These are phyloP conservation scores for Fusarium armeniacum DNA, from an alignment of 2,329 filamentous ascomycete species.

Conservation along the genomic window DNA sequence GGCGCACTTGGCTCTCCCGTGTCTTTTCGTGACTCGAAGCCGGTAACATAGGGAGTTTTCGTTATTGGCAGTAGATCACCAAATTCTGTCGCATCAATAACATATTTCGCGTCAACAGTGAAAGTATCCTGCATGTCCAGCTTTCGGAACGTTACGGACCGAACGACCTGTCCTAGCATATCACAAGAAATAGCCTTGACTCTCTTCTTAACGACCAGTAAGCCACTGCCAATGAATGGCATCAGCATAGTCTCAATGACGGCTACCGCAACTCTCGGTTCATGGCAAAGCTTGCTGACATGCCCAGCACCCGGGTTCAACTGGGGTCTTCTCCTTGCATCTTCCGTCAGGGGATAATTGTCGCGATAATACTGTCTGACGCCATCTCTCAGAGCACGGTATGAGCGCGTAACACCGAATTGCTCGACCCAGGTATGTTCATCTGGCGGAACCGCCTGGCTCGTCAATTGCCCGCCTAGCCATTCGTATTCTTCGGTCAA, in stretches of 20 bases:
- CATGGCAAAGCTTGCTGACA: slow-evolving; percentile 51
- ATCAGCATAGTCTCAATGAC: slow-evolving; percentile 49
- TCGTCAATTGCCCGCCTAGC: slow-evolving; percentile 50
- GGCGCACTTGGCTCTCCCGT: slow-evolving; percentile 49
- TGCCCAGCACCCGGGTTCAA: slow-evolving; percentile 49
- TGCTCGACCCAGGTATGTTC: slow-evolving; percentile 52
- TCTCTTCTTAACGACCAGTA: slow-evolving; percentile 42
- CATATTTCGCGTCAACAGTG: slow-evolving; percentile 30
- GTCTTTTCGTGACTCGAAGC: slow-evolving; percentile 46
- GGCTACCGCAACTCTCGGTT: slow-evolving; percentile 49
- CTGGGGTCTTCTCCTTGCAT: slow-evolving; percentile 44
- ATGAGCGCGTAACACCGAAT: slow-evolving; percentile 49
- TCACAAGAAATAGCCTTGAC: slow-evolving; percentile 42
- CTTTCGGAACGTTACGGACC: slow-evolving; percentile 17
- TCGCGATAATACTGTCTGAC: slow-evolving; percentile 49
- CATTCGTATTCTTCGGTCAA: slow-evolving; percentile 51
- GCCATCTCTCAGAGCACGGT: slow-evolving; percentile 44
- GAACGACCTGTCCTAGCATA: slow-evolving; percentile 29
- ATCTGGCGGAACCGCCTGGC: slow-evolving; percentile 50
- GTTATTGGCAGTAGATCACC: slow-evolving; percentile 44
- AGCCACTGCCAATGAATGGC: slow-evolving; percentile 46
- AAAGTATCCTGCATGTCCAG: slow-evolving; percentile 6
- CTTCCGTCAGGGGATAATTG: slow-evolving; percentile 47
- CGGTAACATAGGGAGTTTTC: slow-evolving; percentile 47
- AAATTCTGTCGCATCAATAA: slow-evolving; percentile 39